Evolutionary conservation across 2,329 filamentous ascomycete species (phyloP), one percentile per base, ranked within the genome.

Genomic region (Pyrenophora graminea): DNA sequence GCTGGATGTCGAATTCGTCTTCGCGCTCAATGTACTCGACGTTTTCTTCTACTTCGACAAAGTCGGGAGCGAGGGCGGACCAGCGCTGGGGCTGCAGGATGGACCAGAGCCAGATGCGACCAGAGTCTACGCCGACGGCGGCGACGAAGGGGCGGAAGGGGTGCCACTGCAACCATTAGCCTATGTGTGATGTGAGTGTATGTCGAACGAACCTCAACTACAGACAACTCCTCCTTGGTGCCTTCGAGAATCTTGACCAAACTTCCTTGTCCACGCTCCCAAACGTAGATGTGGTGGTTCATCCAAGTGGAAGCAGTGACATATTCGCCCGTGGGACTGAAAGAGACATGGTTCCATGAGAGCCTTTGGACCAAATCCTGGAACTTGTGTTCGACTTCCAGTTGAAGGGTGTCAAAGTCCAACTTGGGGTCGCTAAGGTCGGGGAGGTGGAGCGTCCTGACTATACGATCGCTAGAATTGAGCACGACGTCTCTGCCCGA

Each of bases 201-300:
- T 7, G 18, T n/a, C 2, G 3, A 12, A 46, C 40, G 25, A 44
- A 70, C 64, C 55, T 99, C 94, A 21, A 99, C 92, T 4, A 95
- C 89, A 1, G 93, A 93, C 55, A 97, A 85, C 74, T 99, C 95
- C 75, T 99, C 94, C 67, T 95, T 95, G 1, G 93, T 92, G 0
- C 94, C 93, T 72, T 99, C 95, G 33, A 99, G 81, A 78, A 99
- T 99, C 73, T 96, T 95, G 45, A 97, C 92, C 50, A 99, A 78
- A 74, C 91, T 96, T 43, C 94, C 94, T 66, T 95, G 91, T 48
- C 88, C 89, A 47, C 94, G 86, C 76, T 99, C 94, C 94, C 93
- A 97, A 23, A 97, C 92, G 74, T 97, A 97, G 58, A 99, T 89
- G 74, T 99, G 93, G 65, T 97, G 92, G 68, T 99, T 99, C 80